Evolutionary conservation across 192 early-diverging fungal genomes (phyloP).

Genomic region (Entomortierella lignicola): DNA sequence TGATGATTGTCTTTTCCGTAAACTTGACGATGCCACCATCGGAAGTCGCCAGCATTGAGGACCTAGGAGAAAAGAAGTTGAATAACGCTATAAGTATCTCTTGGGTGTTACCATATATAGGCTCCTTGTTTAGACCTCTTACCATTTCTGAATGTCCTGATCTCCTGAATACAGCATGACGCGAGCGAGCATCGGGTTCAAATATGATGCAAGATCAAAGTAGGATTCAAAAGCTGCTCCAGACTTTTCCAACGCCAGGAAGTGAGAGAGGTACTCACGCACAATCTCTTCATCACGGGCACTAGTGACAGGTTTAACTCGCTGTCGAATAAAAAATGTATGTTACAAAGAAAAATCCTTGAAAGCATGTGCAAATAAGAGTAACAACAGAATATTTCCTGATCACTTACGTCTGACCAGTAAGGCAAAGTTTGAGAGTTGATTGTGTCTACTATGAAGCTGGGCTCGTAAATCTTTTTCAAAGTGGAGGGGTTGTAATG

Average conservation of each 20-base stretch:
- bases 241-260: constrained; percentile 20
- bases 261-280: constrained; percentile 25
- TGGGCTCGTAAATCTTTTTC: background rate
- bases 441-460: constrained; percentile 1
- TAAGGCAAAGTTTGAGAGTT: background rate
- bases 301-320: constrained; percentile 16
- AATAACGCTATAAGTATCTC: background rate
- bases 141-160: constrained; percentile 38
- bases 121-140: no score
- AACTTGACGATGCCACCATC: constrained; percentile 7
- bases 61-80: constrained; percentile 6
- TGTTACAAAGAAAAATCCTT: no score
- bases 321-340: constrained; percentile 8
- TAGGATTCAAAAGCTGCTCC: constrained; percentile 16
- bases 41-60: background rate
- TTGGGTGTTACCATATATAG: no score
- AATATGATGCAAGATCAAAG: constrained; percentile 12
- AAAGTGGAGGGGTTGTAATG: constrained; percentile 4
- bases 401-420: constrained; percentile 20
- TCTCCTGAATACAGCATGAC: constrained; percentile 37
- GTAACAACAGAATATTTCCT: background rate
- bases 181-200: constrained; percentile 17
- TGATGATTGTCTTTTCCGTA: constrained; percentile 27
- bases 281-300: constrained; percentile 19
- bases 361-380: background rate